Conservation (phyloP, 176 grass and related monocot species). For the Sorghum bicolor region DNA sequence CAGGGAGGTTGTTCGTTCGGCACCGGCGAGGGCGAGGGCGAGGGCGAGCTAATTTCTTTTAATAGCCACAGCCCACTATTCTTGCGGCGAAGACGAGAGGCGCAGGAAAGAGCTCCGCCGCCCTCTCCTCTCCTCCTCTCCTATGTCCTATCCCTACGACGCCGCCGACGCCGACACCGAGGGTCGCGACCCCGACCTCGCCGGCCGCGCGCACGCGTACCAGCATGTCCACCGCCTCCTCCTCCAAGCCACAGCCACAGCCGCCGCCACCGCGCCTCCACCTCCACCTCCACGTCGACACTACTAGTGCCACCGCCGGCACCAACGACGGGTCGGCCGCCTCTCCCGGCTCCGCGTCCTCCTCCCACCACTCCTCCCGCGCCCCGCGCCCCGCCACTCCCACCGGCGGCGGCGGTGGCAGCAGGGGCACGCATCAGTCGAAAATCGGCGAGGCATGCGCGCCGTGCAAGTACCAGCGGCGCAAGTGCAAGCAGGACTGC, state of each 20-base stretch:
- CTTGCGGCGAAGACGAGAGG: neutral
- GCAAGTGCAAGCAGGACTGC: conserved; percentile 60
- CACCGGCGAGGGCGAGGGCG: neutral
- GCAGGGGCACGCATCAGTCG: neutral
- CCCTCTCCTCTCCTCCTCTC: neutral
- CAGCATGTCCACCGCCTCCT: conserved; percentile 22
- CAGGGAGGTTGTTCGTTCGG: neutral
- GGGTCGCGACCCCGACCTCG: conserved; percentile 25
- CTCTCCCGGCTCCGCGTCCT: conserved; percentile 18
- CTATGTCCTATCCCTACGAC: conserved; percentile 42
- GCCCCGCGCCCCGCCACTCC: neutral
- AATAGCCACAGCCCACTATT: neutral
- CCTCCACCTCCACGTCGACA: conserved; percentile 4
- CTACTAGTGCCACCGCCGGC: neutral
- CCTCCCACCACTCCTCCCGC: neutral
- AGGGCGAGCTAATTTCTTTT: neutral
- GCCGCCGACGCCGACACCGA: neutral
- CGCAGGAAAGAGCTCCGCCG: neutral
- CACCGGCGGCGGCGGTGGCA: too few species aligned
- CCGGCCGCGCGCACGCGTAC: neutral
- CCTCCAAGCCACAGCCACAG: neutral
- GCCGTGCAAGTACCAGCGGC: conserved; percentile 65
- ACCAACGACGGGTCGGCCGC: neutral
- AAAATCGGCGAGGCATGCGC: conserved; percentile 63
- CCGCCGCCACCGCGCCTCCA: neutral